phyloP scores from a whole-genome alignment of 495 filamentous ascomycete genomes.

The Penicillium diatomitis region DNA sequence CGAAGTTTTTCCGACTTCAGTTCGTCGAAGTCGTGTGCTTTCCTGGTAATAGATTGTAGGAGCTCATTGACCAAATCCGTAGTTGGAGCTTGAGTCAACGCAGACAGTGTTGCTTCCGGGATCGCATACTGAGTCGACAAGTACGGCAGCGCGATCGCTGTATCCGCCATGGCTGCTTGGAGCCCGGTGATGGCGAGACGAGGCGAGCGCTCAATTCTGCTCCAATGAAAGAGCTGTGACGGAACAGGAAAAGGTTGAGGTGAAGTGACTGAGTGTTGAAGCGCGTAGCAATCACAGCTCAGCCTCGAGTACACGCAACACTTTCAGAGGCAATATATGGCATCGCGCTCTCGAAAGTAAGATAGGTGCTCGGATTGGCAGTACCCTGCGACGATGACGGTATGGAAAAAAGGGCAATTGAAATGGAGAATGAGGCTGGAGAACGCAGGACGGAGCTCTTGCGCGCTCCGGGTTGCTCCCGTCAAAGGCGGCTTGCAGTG shows the following conservation, averaged over 20 bases:
- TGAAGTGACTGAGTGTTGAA: conserved; percentile 2
- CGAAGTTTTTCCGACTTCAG: conserved; percentile 76
- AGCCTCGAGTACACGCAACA: conserved; percentile 15
- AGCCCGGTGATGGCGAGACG: conserved; percentile 12
- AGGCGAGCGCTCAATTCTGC: background rate
- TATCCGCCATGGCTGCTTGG: conserved; percentile 57
- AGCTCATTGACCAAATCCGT: conserved; percentile 64
- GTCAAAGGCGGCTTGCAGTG: conserved; percentile 10
- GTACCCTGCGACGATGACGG: too few species aligned
- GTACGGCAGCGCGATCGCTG: conserved; percentile 64
- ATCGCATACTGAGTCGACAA: conserved; percentile 66
- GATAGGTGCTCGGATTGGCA: too few species aligned
- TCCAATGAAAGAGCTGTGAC: background rate
- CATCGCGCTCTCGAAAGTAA: conserved; percentile 11
- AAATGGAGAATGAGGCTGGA: conserved; percentile 2
- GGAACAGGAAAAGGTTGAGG: conserved; percentile 2
- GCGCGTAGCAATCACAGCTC: conserved; percentile 15
- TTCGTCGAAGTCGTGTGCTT: conserved; percentile 71
- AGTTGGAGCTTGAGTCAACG: conserved; percentile 63
- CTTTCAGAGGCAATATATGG: conserved; percentile 5
- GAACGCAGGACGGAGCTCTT: conserved; percentile 11
- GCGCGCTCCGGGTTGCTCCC: conserved; percentile 12
- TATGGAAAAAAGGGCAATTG: background rate
- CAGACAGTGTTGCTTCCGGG: conserved; percentile 55
- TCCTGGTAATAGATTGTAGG: conserved; percentile 55